Conservation (phyloP, 176 grass and related monocot genomes). For the Calamus simplicifolius region DNA sequence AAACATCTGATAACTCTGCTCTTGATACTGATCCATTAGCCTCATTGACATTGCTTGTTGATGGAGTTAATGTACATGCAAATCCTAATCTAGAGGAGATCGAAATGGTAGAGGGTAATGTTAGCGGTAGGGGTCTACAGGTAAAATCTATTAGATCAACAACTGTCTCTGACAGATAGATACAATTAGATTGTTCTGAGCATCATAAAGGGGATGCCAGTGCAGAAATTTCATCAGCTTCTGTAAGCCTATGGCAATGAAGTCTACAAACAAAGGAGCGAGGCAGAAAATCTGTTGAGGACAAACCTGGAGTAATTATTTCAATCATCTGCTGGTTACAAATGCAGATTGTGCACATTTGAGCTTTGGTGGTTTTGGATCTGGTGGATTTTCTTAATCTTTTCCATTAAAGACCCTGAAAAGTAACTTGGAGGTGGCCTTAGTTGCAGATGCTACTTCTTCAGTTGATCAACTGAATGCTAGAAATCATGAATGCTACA, state of each 20-base stretch:
- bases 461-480: slow-evolving; percentile 51
- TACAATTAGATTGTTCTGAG: slow-evolving; percentile 35
- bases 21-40: slow-evolving; percentile 19
- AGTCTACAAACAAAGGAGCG: slow-evolving; percentile 62
- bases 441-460: slow-evolving; percentile 35
- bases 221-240: slow-evolving; percentile 35
- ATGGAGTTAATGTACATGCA: slow-evolving; percentile 26
- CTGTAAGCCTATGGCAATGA: slow-evolving; percentile 60
- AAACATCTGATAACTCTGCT: slow-evolving; percentile 31
- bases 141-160: slow-evolving; percentile 20
- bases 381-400: slow-evolving; percentile 84
- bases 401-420: slow-evolving; percentile 45
- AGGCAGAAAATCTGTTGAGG: slow-evolving; percentile 34
- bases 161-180: slow-evolving; percentile 35
- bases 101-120: slow-evolving; percentile 5
- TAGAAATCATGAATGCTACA: slow-evolving; percentile 71
- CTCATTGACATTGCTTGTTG: slow-evolving; percentile 22
- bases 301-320: slow-evolving; percentile 94
- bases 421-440: slow-evolving; percentile 36
- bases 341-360: slow-evolving; percentile 70
- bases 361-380: slow-evolving; percentile 95
- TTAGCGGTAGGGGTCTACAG: slow-evolving; percentile 7
- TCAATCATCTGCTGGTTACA: slow-evolving; percentile 89
- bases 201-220: slow-evolving; percentile 39
- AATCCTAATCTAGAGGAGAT: slow-evolving; percentile 23